Base-by-base conservation (phyloP, 2,329 filamentous ascomycete species). In the Hymenoscyphus infarciens region DNA sequence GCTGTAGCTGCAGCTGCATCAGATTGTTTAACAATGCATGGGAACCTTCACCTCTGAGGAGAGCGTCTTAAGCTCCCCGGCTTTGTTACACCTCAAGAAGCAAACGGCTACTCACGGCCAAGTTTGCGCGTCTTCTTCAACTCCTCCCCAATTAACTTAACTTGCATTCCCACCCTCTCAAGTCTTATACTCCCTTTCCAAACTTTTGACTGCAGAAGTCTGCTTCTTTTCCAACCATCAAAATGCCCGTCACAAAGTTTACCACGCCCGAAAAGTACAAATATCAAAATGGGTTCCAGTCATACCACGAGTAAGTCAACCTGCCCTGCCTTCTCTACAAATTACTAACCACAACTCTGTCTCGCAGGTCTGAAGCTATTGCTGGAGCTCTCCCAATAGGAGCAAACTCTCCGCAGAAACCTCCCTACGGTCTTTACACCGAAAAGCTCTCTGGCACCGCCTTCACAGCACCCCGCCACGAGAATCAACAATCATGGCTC, bases 391-490 rank as follows among this genome's bases (percentile, higher is more conserved):
- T 90, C 11, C 87, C 87, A 5, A 73, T 88, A 69, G 87, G 81
- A 33, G 79, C 83, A 45, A 91, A 90, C 76, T 88, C 87, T 6
- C 87, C 88, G 1, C 87, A 90, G 72, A 88, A 89, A 71, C 84
- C 83, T 25, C 81, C 86, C 0, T 84, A 83, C 68, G 88, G 87
- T 6, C 82, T 91, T 3, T 91, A 90, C 74, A 82, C 87, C 22
- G 88, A 90, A 75, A 84, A 85, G 74, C 76, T 85, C 38, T 84
- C 82, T 0, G 83, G 82, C 8, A 84, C 82, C 27, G 80, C 83
- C 19, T 85, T 85, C 66, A 85, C 82, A 31, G 81, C 82, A 39
- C 83, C 82, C 1, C 76, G 83, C 38, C 76, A 81, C 67, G 81
- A 83, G 64, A 86, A 85, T 67, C 79, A 80, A 66, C 82, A 85